phyloP scores from a whole-genome alignment of 202 grass and related monocot genomes.

The Miscanthus sacchariflorus region DNA sequence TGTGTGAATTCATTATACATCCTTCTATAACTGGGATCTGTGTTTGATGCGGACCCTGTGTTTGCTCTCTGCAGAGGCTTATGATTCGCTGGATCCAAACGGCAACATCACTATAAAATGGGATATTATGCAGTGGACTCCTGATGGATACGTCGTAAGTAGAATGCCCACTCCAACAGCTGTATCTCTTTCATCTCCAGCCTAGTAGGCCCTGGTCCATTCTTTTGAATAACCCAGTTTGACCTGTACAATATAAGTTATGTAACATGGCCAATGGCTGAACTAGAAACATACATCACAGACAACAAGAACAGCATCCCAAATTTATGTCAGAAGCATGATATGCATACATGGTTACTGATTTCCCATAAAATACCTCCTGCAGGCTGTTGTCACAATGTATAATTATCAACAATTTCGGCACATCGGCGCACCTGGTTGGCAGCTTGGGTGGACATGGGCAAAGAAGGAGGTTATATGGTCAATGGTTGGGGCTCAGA shows the following conservation, averaged over 20 bases:
- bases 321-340: not conserved
- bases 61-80: slow-evolving; percentile 72
- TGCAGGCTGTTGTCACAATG: slow-evolving; percentile 91
- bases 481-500: slow-evolving; percentile 96
- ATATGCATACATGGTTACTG: slow-evolving; percentile 21
- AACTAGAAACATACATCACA: slow-evolving; percentile 25
- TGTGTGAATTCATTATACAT: not conserved
- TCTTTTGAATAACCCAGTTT: slow-evolving; percentile 14
- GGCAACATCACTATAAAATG: slow-evolving; percentile 99
- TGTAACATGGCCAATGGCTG: not conserved
- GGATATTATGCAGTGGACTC: slow-evolving; percentile 96
- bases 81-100: slow-evolving; percentile 90
- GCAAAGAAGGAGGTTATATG: slow-evolving; percentile 97
- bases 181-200: slow-evolving; percentile 26
- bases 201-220: not conserved
- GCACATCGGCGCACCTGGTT: slow-evolving; percentile 86
- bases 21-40: not conserved
- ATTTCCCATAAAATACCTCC: slow-evolving; percentile 27
- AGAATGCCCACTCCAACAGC: slow-evolving; percentile 27
- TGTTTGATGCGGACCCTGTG: slow-evolving; percentile 42
- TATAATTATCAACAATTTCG: slow-evolving; percentile 92
- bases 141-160: slow-evolving; percentile 72
- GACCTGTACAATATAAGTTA: slow-evolving; percentile 19
- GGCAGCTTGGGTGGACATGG: slow-evolving; percentile 91
- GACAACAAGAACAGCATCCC: not conserved